Evolutionary conservation across 2,329 filamentous ascomycete species (phyloP), one percentile per base, ranked within the genome.

Genomic region (Pseudocercospora macadamiae): DNA sequence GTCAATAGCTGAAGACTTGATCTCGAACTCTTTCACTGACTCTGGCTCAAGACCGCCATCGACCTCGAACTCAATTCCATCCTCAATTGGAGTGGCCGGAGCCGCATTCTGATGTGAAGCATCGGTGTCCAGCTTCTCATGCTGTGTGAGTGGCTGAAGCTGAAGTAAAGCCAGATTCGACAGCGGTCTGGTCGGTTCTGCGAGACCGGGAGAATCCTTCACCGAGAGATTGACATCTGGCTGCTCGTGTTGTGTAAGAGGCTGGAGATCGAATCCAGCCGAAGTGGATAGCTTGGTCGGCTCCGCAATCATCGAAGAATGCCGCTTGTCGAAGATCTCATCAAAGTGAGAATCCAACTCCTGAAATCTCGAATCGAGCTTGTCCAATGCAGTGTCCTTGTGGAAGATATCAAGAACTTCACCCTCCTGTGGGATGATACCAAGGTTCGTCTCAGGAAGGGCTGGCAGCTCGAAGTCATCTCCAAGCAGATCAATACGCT

Each of bases 331-430:
- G 28, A 12, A 12, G 28, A 32, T 32, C 28, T 32, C 6, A 32
- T 25, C 21, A 16, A 21, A 8, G 21, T n/a, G 21, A 21, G n/a
- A n/a, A n/a, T n/a, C n/a, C n/a, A n/a, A n/a, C n/a, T n/a, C n/a
- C n/a, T 49, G n/a, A 49, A 3, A 2, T n/a, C n/a, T n/a, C n/a
- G n/a, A n/a, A n/a, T n/a, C n/a, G n/a, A 49, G 45, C 8, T 49
- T 25, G 12, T 32, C 45, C 2, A 21, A 18, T 21, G 28, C 30
- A 6, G 6, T 21, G 1, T 8, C 14, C 1, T 19, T 14, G 8
- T 16, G 25, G 8, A 57, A 53, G 3, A 66, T 19, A 47, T 62
- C 60, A 34, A 66, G 44, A 9, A 64, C 16, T 5, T 68, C 66
- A 1, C 65, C 66, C 14, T 60, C 59, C 3, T 60, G 55, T 12